Percentiles rank a stretch among this genome's conserved stretches.
Conservation (phyloP, 202 grass and related monocot species). For the Setaria viridis region DNA sequence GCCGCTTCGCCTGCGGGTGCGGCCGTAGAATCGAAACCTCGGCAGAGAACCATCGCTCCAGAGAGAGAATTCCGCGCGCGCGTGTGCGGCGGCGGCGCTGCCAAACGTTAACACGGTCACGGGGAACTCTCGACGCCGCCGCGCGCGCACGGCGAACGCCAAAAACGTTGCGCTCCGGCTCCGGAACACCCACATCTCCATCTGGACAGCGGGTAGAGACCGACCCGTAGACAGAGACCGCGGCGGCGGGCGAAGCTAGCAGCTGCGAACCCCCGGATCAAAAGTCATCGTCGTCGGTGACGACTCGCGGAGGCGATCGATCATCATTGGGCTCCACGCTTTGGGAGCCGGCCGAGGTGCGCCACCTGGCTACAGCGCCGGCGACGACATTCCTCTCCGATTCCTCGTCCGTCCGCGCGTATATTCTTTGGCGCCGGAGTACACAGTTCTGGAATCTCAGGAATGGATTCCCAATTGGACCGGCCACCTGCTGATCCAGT, state of each 20-base stretch:
- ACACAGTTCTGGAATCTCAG: not conserved
- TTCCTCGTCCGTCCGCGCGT: slow-evolving; percentile 16
- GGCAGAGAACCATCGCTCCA: no score
- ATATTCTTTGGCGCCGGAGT: not conserved
- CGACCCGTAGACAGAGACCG: not conserved
- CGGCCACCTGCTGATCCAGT: not conserved
- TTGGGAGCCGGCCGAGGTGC: no score
- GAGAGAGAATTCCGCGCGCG: no score
- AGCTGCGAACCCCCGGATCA: no score
- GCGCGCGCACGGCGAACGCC: not conserved
- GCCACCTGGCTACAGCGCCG: not conserved
- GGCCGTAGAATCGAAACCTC: not conserved
- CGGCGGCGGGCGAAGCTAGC: no score
- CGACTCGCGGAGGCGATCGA: not conserved
- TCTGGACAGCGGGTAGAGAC: not conserved
- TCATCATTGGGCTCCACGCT: not conserved
- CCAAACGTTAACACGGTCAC: no score
- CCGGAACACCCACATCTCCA: not conserved
- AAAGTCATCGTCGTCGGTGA: not conserved
- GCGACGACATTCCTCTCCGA: not conserved
- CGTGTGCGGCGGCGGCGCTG: no score
- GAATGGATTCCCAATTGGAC: not conserved
- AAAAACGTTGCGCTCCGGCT: not conserved
- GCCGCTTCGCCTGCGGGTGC: not conserved
- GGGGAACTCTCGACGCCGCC: no score